A percentile compares a stretch with the other conserved stretches of the same genome.
phyloP scores from a whole-genome alignment of 768 basidiomycete genomes.

The Heimioporus sp. region DNA sequence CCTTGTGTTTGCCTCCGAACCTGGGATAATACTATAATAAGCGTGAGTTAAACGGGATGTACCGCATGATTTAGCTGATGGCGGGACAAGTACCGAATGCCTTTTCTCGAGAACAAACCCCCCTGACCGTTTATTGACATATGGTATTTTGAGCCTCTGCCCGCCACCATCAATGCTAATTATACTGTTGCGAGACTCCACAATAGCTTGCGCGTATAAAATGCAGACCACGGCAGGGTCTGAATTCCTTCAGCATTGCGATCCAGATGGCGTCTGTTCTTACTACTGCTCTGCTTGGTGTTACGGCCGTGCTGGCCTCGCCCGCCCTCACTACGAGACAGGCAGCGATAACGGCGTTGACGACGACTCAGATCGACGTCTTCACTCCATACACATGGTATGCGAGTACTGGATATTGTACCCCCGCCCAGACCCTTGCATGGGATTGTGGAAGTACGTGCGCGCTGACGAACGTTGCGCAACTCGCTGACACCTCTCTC shows the following conservation, averaged over 20 bases:
- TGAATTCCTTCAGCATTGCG: background rate
- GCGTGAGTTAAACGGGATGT: background rate
- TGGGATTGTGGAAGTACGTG: slow-evolving; percentile 53
- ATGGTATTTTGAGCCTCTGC: slow-evolving; percentile 1
- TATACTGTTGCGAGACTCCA: background rate
- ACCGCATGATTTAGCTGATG: background rate
- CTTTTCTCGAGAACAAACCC: background rate
- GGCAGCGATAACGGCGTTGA: slow-evolving; percentile 35
- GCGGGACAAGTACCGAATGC: background rate
- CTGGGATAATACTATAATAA: background rate
- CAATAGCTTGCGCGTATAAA: slow-evolving; percentile 1
- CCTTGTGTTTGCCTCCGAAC: background rate
- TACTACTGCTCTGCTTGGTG: slow-evolving; percentile 14
- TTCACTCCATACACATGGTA: slow-evolving; percentile 49
- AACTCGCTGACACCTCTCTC: background rate
- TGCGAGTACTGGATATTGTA: slow-evolving; percentile 49
- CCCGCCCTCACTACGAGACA: slow-evolving; percentile 34
- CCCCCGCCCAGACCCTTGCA: slow-evolving; percentile 33
- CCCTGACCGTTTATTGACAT: slow-evolving; percentile 3
- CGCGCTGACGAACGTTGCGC: background rate
- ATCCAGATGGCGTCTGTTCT: slow-evolving; percentile 17
- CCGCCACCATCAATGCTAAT: slow-evolving; percentile 2
- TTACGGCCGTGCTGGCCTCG: slow-evolving; percentile 9
- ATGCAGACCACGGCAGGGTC: no score
- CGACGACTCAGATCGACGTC: slow-evolving; percentile 36